These are phyloP conservation scores for Fusarium luffae DNA, from an alignment of 2,329 filamentous ascomycete genomes.

Conservation along the genomic window DNA sequence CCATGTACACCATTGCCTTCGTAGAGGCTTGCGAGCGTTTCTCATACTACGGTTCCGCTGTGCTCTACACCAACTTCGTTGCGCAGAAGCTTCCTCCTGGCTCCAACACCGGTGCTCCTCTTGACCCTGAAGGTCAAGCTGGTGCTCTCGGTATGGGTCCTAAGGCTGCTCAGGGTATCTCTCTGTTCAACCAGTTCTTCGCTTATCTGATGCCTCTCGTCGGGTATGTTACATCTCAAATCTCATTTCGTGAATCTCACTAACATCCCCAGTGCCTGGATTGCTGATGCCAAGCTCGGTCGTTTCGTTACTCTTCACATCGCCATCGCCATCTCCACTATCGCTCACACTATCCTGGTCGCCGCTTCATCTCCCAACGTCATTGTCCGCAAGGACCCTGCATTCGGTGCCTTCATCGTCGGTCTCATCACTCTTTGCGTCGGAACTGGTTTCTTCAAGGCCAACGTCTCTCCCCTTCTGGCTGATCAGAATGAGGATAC, in stretches of 20 bases:
- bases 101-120: conserved; percentile 64
- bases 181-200: conserved; percentile 70
- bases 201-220: conserved; percentile 69
- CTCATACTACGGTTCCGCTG: conserved; percentile 78
- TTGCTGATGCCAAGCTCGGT: conserved; percentile 77
- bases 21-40: conserved; percentile 82
- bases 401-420: conserved; percentile 75
- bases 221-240: conserved; percentile 54
- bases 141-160: conserved; percentile 70
- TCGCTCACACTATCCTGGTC: conserved; percentile 75
- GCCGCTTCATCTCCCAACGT: conserved; percentile 72
- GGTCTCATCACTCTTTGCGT: conserved; percentile 66
- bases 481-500: conserved; percentile 75
- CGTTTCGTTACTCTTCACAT: conserved; percentile 79
- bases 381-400: conserved; percentile 66
- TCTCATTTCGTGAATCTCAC: neutral
- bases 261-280: conserved; percentile 52
- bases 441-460: conserved; percentile 84
- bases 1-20: conserved; percentile 76
- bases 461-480: conserved; percentile 78
- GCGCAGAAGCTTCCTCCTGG: conserved; percentile 64
- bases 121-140: conserved; percentile 50
- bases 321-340: conserved; percentile 72
- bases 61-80: conserved; percentile 76
- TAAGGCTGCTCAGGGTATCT: conserved; percentile 62